Conservation (phyloP, 768 basidiomycete genomes). For the Mycena maculata region DNA sequence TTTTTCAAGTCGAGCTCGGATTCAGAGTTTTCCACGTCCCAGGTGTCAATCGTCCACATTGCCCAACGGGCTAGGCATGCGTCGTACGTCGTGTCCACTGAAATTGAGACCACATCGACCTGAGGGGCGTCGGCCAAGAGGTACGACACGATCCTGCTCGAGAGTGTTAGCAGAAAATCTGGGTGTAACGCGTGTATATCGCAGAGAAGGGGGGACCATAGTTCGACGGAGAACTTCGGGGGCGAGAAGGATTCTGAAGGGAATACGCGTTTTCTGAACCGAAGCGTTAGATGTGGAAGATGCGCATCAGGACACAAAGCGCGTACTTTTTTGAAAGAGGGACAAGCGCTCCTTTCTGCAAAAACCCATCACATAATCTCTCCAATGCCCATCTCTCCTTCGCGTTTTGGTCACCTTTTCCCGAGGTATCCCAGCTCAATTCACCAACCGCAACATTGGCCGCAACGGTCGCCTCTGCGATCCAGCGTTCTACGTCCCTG, state of each 20-base stretch:
- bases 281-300: slow-evolving; percentile 50
- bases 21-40: slow-evolving; percentile 42
- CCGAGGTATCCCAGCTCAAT: slow-evolving; percentile 58
- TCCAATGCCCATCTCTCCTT: slow-evolving; percentile 79
- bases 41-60: slow-evolving; percentile 65
- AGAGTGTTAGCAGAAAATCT: slow-evolving; percentile 62
- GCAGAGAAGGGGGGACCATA: slow-evolving; percentile 76
- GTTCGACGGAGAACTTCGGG: slow-evolving; percentile 59
- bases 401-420: slow-evolving; percentile 54
- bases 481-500: slow-evolving; percentile 81
- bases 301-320: too few species aligned
- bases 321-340: slow-evolving; percentile 85
- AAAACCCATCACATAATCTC: slow-evolving; percentile 70
- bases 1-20: slow-evolving; percentile 57
- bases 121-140: slow-evolving; percentile 41
- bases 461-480: slow-evolving; percentile 76
- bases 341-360: slow-evolving; percentile 80
- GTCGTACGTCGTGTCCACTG: slow-evolving; percentile 50
- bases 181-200: slow-evolving; percentile 69
- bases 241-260: slow-evolving; percentile 59
- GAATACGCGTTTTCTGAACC: slow-evolving; percentile 65
- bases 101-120: slow-evolving; percentile 31
- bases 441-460: slow-evolving; percentile 61
- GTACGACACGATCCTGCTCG: slow-evolving; percentile 55
- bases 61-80: slow-evolving; percentile 78